A percentile compares a stretch with the other conserved stretches of the same genome.
Evolutionary conservation across 2,329 filamentous ascomycete species (phyloP).

Genomic region (Cercospora janseana): DNA sequence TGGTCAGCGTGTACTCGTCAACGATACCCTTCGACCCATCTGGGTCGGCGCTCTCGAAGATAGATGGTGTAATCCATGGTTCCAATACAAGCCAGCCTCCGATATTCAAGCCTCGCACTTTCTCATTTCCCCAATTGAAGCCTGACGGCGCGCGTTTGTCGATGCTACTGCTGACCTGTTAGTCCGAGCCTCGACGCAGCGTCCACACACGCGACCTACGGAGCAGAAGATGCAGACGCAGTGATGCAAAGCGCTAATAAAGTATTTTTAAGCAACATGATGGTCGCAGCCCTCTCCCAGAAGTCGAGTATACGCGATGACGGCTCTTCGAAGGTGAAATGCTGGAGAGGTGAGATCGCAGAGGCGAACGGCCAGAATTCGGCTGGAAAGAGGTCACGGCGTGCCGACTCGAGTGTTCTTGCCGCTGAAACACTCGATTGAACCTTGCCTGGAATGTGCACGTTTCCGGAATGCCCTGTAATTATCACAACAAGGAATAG

Average conservation of each 20-base stretch:
- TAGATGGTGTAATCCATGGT: constrained; percentile 57
- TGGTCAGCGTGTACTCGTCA: constrained; percentile 53
- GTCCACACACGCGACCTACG: constrained; percentile 23
- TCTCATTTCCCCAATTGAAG: constrained; percentile 52
- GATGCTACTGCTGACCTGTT: constrained; percentile 20
- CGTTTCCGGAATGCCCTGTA: constrained; percentile 18
- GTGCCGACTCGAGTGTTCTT: constrained; percentile 12
- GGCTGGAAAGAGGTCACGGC: constrained; percentile 7
- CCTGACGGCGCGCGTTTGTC: constrained; percentile 31
- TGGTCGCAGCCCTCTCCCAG: constrained; percentile 14
- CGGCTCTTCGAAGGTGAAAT: not conserved
- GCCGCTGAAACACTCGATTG: constrained; percentile 18
- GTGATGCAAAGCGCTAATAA: constrained; percentile 31
- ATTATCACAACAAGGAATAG: constrained; percentile 12
- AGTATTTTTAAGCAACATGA: constrained; percentile 31
- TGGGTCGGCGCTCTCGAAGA: constrained; percentile 45
- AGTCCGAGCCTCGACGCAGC: not conserved
- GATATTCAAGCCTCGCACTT: constrained; percentile 53
- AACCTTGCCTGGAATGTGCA: constrained; percentile 19
- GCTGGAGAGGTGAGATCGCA: not conserved
- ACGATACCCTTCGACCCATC: constrained; percentile 33
- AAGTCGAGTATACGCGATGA: not conserved
- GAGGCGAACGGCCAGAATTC: not conserved
- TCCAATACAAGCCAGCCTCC: constrained; percentile 51
- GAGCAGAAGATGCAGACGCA: constrained; percentile 27